phyloP scores from a whole-genome alignment of 2,329 filamentous ascomycete genomes.

The Colletotrichum filicis region DNA sequence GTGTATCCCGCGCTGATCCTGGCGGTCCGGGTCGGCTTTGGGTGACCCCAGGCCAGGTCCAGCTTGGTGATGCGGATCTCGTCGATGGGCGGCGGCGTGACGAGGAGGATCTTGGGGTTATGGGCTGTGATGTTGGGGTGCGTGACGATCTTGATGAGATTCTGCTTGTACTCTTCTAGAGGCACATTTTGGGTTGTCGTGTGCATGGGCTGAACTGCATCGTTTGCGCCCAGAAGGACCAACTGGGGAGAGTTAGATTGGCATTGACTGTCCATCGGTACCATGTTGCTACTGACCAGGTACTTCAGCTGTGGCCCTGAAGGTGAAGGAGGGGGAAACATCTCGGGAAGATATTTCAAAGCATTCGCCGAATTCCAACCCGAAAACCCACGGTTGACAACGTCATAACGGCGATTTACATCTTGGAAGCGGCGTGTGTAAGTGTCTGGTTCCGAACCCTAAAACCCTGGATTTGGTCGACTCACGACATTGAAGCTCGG shows the following conservation, averaged over 20 bases:
- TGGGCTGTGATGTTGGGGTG: slow-evolving; percentile 79
- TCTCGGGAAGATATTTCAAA: slow-evolving; percentile 72
- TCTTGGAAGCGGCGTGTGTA: slow-evolving; percentile 55
- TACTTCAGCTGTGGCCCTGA: slow-evolving; percentile 72
- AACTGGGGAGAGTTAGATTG: slow-evolving; percentile 43
- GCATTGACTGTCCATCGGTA: not conserved
- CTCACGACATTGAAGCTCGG: slow-evolving; percentile 76
- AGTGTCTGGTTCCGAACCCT: slow-evolving; percentile 56
- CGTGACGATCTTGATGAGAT: slow-evolving; percentile 76
- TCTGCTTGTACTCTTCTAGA: slow-evolving; percentile 78
- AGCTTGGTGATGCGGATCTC: slow-evolving; percentile 68
- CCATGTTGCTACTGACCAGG: slow-evolving; percentile 60
- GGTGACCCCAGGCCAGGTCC: slow-evolving; percentile 57
- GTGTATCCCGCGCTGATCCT: slow-evolving; percentile 67
- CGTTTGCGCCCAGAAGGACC: slow-evolving; percentile 90
- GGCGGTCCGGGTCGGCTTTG: slow-evolving; percentile 55
- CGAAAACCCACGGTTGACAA: slow-evolving; percentile 88
- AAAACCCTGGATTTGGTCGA: slow-evolving; percentile 53
- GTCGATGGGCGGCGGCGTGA: slow-evolving; percentile 86
- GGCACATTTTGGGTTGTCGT: slow-evolving; percentile 80
- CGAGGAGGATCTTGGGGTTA: slow-evolving; percentile 76
- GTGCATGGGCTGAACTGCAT: slow-evolving; percentile 75
- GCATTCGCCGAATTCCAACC: slow-evolving; percentile 87
- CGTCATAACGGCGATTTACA: slow-evolving; percentile 81
- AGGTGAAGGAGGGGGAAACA: slow-evolving; percentile 75